Conservation (phyloP, 1,284 basidiomycete species). For the Macrocystidia cucumis region DNA sequence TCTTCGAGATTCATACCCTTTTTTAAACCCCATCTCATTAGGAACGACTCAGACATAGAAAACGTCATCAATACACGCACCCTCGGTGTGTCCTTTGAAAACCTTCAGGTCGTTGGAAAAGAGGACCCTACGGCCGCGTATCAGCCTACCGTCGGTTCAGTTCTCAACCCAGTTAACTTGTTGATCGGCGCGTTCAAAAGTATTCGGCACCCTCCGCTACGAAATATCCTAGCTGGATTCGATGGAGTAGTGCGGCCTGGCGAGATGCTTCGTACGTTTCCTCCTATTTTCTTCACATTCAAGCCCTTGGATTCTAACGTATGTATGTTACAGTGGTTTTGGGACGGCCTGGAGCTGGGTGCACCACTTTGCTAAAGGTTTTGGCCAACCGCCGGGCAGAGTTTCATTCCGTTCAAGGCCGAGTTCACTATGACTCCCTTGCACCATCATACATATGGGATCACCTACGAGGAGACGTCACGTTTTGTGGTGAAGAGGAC, state of each 20-base stretch:
- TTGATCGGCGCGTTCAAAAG: conserved; percentile 19
- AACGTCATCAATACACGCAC: conserved; percentile 23
- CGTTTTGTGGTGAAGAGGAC: conserved; percentile 68
- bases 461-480: conserved; percentile 59
- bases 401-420: conserved; percentile 54
- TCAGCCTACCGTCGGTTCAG: conserved; percentile 34
- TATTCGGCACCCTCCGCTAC: conserved; percentile 31
- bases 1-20: not conserved
- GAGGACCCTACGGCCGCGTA: conserved; percentile 17
- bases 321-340: conserved; percentile 49
- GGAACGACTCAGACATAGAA: not conserved
- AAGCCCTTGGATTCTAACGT: no score
- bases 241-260: conserved; percentile 46
- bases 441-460: conserved; percentile 41
- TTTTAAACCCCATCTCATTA: not conserved
- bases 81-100: conserved; percentile 31
- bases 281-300: not conserved
- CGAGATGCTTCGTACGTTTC: conserved; percentile 45
- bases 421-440: conserved; percentile 64
- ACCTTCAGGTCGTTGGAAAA: conserved; percentile 31
- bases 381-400: conserved; percentile 62
- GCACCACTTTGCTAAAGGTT: conserved; percentile 66
- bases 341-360: conserved; percentile 61
- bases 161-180: conserved; percentile 28
- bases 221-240: conserved; percentile 38